Base-by-base conservation (phyloP, 805 yeast genomes). In the Sporopachydermia quercuum region DNA sequence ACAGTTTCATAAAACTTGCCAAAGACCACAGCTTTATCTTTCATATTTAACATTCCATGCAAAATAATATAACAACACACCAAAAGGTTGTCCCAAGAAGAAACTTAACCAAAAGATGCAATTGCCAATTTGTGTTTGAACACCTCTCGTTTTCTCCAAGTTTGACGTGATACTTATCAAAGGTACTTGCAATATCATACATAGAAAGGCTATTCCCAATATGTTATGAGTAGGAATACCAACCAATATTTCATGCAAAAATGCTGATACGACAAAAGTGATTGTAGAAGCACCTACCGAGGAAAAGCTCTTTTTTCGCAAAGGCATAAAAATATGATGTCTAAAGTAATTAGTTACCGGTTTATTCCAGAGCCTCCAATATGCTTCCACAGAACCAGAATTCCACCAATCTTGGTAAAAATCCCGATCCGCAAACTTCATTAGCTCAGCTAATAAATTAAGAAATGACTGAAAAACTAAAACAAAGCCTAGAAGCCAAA, bases 371-470 rank as follows among this genome's bases (percentile, higher is more conserved):
- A 54, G 52, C 18, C 61, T 54, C 71, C 72, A 67, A 47, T 65
- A 67, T 14, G 65, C 55, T 15, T 64, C 66, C 8, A 67, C 63
- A 14, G 70, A 60, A n/a, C 65, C 63, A 1, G 69, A 60, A 42
- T 66, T 66, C 72, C 72, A 66, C 72, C 71, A 66, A 43, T 66
- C 68, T 19, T 55, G 60, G 42, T 66, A 66, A 49, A 66, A 66
- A 5, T 62, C 60, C 15, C 71, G 55, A 48, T 66, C 71, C 11
- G 63, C 68, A 42, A 66, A 66, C 14, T 59, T 47, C 34, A 65
- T 57, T 18, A 65, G 38, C 45, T 66, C 72, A 4, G 71, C 72
- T 11, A 64, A 45, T 16, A 65, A 49, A 43, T 67, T 66, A 35
- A 66, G 54, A 38, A 49, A 49, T 36, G 63, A 52, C 41, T 66